phyloP scores from a whole-genome alignment of 768 basidiomycete genomes.

The Pholiota molesta region DNA sequence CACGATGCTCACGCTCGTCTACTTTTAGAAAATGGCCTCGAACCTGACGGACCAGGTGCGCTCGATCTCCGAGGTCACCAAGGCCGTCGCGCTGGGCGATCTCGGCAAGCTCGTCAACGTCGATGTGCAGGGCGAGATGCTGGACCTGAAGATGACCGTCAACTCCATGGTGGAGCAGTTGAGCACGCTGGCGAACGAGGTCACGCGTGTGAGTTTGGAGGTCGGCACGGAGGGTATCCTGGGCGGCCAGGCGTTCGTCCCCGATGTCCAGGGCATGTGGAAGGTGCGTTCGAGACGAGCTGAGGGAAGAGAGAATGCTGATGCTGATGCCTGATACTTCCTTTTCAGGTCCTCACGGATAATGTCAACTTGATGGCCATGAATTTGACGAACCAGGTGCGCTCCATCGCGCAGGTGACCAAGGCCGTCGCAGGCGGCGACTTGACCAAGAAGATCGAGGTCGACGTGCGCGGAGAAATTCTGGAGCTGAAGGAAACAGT shows the following conservation, averaged over 20 bases:
- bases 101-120: slow-evolving; percentile 84
- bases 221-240: slow-evolving; percentile 93
- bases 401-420: slow-evolving; percentile 85
- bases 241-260: slow-evolving; percentile 90
- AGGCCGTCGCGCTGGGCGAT: slow-evolving; percentile 86
- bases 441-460: slow-evolving; percentile 90
- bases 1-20: neutral
- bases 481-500: slow-evolving; percentile 89
- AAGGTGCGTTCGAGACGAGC: slow-evolving; percentile 49
- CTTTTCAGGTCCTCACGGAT: slow-evolving; percentile 58
- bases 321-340: neutral
- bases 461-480: slow-evolving; percentile 93
- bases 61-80: slow-evolving; percentile 90
- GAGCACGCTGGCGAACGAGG: slow-evolving; percentile 75
- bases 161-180: slow-evolving; percentile 87
- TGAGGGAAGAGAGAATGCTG: neutral
- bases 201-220: slow-evolving; percentile 91
- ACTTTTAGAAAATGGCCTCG: slow-evolving; percentile 76
- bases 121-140: slow-evolving; percentile 94
- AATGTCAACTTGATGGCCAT: slow-evolving; percentile 91
- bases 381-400: slow-evolving; percentile 90
- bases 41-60: slow-evolving; percentile 88
- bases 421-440: slow-evolving; percentile 95
- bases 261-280: slow-evolving; percentile 96
- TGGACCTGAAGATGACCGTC: slow-evolving; percentile 85